Percentiles rank a stretch among this genome's conserved stretches.
Evolutionary conservation across 306 rosid genomes (phyloP).

Genomic region (Cucumis hystrix): DNA sequence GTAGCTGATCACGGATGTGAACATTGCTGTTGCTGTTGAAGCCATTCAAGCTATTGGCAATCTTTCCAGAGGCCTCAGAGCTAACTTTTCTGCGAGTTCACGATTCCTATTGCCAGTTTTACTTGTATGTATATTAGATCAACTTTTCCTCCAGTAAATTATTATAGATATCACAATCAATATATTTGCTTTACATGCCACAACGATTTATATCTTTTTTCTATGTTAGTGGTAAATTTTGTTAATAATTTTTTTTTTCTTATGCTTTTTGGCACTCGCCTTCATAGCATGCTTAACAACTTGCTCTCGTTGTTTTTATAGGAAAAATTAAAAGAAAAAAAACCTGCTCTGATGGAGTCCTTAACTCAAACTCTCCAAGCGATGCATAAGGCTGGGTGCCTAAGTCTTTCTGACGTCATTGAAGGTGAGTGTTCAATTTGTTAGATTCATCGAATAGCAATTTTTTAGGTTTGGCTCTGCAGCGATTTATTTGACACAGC

Average conservation of each 20-base stretch:
- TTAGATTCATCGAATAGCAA: neutral
- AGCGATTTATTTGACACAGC: neutral
- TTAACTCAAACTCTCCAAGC: conserved; percentile 86
- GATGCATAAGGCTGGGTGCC: conserved; percentile 82
- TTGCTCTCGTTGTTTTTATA: conserved; percentile 14
- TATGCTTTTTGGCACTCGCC: neutral
- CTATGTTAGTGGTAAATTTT: neutral
- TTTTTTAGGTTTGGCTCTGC: neutral
- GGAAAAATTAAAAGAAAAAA: conserved; percentile 99
- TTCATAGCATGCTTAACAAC: neutral
- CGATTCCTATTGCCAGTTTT: conserved; percentile 87
- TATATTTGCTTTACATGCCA: neutral
- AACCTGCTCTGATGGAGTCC: conserved; percentile 62
- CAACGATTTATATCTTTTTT: neutral
- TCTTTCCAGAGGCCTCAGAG: conserved; percentile 85
- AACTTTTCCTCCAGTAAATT: neutral
- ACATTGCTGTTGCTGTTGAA: conserved; percentile 99
- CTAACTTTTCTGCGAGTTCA: conserved; percentile 85
- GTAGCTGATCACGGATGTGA: conserved; percentile 96
- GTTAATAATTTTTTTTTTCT: neutral
- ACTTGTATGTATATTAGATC: conserved; percentile 53
- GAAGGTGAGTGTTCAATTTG: conserved; percentile 55
- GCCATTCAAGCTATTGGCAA: conserved; percentile 97
- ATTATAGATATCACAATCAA: neutral
- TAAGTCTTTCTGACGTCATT: conserved; percentile 61